Conservation (phyloP, 371 early-diverging fungal genomes). For the Dinochytrium kinnereticum region DNA sequence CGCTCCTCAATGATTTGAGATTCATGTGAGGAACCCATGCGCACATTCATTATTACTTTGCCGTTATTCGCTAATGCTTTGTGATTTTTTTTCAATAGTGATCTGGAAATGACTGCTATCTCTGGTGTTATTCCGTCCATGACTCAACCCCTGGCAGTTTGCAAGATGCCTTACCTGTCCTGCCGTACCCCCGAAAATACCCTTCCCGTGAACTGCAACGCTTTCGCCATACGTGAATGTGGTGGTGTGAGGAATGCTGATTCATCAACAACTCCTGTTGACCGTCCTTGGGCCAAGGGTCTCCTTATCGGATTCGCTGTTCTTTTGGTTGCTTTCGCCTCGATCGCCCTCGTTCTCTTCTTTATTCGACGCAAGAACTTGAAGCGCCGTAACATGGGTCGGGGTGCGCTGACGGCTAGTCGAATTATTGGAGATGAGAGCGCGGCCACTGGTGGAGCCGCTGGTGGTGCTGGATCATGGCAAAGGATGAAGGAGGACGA, state of each 20-base stretch:
- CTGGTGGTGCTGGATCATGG: neutral
- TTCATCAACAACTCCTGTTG: neutral
- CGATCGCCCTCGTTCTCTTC: neutral
- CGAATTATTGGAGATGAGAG: neutral
- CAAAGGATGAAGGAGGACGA: slow-evolving; percentile 7
- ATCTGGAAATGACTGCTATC: slow-evolving; percentile 3
- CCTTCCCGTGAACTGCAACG: neutral
- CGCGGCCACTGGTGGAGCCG: neutral
- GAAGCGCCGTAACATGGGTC: neutral
- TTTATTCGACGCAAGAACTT: neutral
- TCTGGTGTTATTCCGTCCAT: neutral
- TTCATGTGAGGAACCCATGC: neutral
- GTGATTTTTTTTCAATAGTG: neutral
- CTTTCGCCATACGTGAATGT: neutral
- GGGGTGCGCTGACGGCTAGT: neutral
- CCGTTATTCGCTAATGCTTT: no score
- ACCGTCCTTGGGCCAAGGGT: neutral
- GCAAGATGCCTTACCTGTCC: slow-evolving; percentile 2
- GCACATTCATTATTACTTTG: no score
- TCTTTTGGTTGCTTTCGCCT: neutral
- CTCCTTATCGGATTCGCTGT: neutral
- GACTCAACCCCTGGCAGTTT: neutral
- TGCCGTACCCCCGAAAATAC: neutral
- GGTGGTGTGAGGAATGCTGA: neutral
- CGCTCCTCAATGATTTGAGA: neutral